Evolutionary conservation across 2,329 filamentous ascomycete genomes (phyloP).

Genomic region (Cytospora mali): DNA sequence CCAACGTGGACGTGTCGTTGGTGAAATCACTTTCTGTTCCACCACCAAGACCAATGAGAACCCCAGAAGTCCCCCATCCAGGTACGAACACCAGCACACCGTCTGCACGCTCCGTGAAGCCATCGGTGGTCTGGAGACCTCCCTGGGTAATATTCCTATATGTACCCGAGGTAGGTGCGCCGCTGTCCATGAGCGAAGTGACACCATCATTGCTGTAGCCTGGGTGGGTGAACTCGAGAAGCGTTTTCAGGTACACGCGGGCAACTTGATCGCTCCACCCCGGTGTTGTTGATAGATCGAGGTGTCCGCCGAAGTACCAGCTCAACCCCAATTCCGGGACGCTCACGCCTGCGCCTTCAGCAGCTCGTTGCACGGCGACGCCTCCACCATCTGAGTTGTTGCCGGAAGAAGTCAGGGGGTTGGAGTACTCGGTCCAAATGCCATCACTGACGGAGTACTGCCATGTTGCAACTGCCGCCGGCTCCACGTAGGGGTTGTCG

Average conservation of each 20-base stretch:
- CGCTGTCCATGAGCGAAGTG: constrained; percentile 53
- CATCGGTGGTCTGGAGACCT: constrained; percentile 65
- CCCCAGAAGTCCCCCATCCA: constrained; percentile 70
- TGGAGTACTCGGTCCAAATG: constrained; percentile 64
- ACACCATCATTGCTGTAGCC: constrained; percentile 68
- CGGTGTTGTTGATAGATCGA: constrained; percentile 59
- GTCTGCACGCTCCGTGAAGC: constrained; percentile 74
- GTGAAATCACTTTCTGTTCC: constrained; percentile 68
- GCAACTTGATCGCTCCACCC: constrained; percentile 69
- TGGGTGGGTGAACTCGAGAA: constrained; percentile 77
- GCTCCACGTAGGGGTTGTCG: constrained; percentile 59
- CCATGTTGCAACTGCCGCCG: constrained; percentile 67
- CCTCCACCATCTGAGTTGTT: constrained; percentile 60
- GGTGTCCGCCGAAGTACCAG: constrained; percentile 79
- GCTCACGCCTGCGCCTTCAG: constrained; percentile 73
- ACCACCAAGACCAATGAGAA: constrained; percentile 72
- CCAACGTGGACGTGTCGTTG: constrained; percentile 55
- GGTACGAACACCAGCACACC: constrained; percentile 73
- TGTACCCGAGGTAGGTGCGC: constrained; percentile 62
- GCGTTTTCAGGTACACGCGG: constrained; percentile 71
- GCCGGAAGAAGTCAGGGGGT: constrained; percentile 65
- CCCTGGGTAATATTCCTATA: constrained; percentile 77
- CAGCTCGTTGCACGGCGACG: constrained; percentile 65
- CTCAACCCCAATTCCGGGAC: constrained; percentile 70
- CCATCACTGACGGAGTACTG: constrained; percentile 64